A percentile compares a stretch with the other conserved stretches of the same genome.
These are phyloP conservation scores for Coemansia sp. DNA, from an alignment of 192 early-diverging fungal genomes.

Conservation along the genomic window DNA sequence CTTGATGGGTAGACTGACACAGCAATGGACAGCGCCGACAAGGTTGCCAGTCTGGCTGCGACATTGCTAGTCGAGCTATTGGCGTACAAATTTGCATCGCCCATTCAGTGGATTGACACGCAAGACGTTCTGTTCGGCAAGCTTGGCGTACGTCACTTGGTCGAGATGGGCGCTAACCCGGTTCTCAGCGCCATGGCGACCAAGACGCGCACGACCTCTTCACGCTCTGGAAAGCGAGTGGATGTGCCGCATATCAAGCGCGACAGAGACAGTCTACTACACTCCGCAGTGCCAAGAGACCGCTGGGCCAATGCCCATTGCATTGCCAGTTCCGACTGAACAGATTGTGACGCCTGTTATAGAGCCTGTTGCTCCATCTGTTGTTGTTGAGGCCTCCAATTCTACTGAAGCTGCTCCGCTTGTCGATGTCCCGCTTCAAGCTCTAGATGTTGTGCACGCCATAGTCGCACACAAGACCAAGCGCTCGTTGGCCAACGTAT, in stretches of 20 bases:
- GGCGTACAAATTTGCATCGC: slow-evolving; percentile 89
- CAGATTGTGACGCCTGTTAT: slow-evolving; percentile 43
- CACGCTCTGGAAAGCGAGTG: not conserved
- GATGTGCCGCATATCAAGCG: slow-evolving; percentile 9
- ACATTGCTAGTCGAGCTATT: slow-evolving; percentile 80
- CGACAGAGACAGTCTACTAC: slow-evolving; percentile 20
- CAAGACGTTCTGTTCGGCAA: slow-evolving; percentile 77
- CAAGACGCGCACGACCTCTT: slow-evolving; percentile 31
- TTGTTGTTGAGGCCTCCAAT: not conserved
- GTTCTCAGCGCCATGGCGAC: slow-evolving; percentile 84
- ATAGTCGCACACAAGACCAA: slow-evolving; percentile 88
- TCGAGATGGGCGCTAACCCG: slow-evolving; percentile 84
- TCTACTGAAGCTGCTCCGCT: slow-evolving; percentile 39
- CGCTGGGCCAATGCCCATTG: not conserved
- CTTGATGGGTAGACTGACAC: slow-evolving; percentile 62
- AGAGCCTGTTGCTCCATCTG: slow-evolving; percentile 4
- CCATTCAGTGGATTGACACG: slow-evolving; percentile 94
- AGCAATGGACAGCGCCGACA: slow-evolving; percentile 53
- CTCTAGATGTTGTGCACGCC: slow-evolving; percentile 71
- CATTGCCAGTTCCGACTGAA: not conserved
- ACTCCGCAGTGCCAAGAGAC: not conserved
- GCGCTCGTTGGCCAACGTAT: slow-evolving; percentile 73
- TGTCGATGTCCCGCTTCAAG: slow-evolving; percentile 70
- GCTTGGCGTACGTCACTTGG: slow-evolving; percentile 71
- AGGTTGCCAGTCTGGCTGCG: slow-evolving; percentile 67